These are phyloP conservation scores for Ocimum tenuiflorum DNA, from an alignment of 257 asterid species.

Conservation along the genomic window DNA sequence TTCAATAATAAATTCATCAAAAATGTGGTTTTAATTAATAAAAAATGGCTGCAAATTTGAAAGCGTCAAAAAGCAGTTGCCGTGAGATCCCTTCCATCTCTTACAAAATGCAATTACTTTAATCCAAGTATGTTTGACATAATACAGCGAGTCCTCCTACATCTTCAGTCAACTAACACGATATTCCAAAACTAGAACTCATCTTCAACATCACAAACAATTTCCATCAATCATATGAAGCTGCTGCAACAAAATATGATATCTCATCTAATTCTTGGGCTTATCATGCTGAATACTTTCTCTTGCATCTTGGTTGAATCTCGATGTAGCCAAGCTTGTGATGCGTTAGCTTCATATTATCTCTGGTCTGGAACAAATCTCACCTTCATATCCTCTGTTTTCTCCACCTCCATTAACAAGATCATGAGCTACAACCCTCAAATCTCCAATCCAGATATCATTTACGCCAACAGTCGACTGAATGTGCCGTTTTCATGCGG, in stretches of 20 bases:
- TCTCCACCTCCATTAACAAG: constrained; percentile 36
- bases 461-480: constrained; percentile 30
- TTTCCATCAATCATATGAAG: neutral
- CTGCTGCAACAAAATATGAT: neutral
- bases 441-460: constrained; percentile 33
- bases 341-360: constrained; percentile 63
- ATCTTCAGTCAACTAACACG: neutral
- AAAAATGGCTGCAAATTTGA: neutral
- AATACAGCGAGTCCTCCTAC: neutral
- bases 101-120: neutral
- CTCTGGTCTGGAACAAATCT: constrained; percentile 42
- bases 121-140: neutral
- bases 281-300: constrained; percentile 14
- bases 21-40: no score
- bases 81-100: neutral
- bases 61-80: neutral
- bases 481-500: constrained; percentile 52
- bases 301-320: constrained; percentile 33
- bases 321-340: constrained; percentile 32
- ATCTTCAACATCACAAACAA: neutral
- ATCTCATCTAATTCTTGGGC: neutral
- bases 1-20: no score
- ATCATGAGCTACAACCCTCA: constrained; percentile 46
- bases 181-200: neutral
- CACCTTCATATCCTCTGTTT: constrained; percentile 34